Percentiles rank a stretch among this genome's conserved stretches.
These are phyloP conservation scores for Cyanidiococcus yangmingshanensis DNA, from an alignment of 23 red algal genomes.

Conservation along the genomic window DNA sequence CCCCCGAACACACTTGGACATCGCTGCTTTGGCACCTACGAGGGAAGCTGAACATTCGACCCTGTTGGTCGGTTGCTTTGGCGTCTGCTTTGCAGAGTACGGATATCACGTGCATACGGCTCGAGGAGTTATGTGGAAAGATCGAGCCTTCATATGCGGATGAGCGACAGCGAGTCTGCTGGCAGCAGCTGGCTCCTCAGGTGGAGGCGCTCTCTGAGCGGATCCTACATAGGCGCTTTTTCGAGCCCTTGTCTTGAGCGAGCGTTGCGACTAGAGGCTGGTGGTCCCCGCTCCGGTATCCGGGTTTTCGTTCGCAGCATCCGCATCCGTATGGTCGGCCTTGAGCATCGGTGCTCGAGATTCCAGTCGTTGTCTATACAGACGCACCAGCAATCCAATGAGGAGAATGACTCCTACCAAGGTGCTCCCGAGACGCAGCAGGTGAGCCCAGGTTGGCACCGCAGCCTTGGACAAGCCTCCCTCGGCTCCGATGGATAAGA, in stretches of 20 bases:
- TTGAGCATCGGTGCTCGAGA: background rate
- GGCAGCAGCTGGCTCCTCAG: background rate
- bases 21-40: slow-evolving; percentile 1
- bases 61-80: background rate
- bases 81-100: background rate
- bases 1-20: background rate
- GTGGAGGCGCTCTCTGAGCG: background rate
- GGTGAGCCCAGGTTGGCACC: background rate
- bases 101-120: background rate
- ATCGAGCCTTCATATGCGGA: background rate
- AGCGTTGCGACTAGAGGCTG: background rate
- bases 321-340: background rate
- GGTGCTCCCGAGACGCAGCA: slow-evolving; percentile 3
- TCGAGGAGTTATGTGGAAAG: too few species aligned
- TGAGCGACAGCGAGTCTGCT: background rate
- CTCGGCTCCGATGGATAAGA: background rate
- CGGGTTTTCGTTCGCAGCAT: background rate
- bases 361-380: background rate
- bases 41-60: background rate
- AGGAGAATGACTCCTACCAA: background rate
- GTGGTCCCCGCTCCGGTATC: background rate
- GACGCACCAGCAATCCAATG: background rate
- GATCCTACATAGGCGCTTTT: background rate
- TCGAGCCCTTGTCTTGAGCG: background rate
- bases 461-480: background rate